These are phyloP conservation scores for Penicillium frequentans DNA, from an alignment of 2,329 filamentous ascomycete species.

Conservation along the genomic window DNA sequence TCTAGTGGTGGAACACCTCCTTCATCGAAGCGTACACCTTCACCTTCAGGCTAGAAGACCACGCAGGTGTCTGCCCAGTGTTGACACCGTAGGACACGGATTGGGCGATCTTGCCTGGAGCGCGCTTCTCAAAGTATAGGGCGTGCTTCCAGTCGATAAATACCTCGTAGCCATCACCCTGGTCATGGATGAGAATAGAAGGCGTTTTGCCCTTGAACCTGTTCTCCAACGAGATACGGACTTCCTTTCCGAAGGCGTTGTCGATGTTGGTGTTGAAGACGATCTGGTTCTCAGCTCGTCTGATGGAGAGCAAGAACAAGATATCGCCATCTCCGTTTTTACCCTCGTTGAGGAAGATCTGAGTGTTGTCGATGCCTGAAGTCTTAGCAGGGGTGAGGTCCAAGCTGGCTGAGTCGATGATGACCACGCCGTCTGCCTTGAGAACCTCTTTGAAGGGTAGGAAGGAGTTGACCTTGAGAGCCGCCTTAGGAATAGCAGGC, in stretches of 20 bases:
- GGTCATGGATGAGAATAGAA: constrained; percentile 6
- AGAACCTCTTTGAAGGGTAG: constrained; percentile 5
- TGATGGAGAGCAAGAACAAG: constrained; percentile 8
- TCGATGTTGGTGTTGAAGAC: constrained; percentile 8
- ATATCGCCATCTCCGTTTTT: not conserved
- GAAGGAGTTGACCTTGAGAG: not conserved
- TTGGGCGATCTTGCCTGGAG: constrained; percentile 4
- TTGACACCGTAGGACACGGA: not conserved
- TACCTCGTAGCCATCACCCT: constrained; percentile 8
- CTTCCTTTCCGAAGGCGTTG: constrained; percentile 6
- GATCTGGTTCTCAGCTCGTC: constrained; percentile 6
- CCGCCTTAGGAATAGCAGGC: constrained; percentile 2
- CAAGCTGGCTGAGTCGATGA: constrained; percentile 5
- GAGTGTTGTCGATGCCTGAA: constrained; percentile 6
- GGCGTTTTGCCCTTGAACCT: not conserved
- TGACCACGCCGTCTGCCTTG: constrained; percentile 4
- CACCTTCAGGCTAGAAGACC: not conserved
- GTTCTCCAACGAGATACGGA: constrained; percentile 3
- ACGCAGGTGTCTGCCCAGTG: not conserved
- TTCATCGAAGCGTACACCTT: not conserved
- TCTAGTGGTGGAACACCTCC: not conserved
- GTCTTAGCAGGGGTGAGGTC: not conserved
- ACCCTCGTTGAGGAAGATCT: constrained; percentile 1
- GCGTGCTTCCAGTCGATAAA: constrained; percentile 8
- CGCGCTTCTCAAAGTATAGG: constrained; percentile 2